Base-by-base conservation (phyloP, 768 basidiomycete species). In the Chalciporus sphaerocephalus region DNA sequence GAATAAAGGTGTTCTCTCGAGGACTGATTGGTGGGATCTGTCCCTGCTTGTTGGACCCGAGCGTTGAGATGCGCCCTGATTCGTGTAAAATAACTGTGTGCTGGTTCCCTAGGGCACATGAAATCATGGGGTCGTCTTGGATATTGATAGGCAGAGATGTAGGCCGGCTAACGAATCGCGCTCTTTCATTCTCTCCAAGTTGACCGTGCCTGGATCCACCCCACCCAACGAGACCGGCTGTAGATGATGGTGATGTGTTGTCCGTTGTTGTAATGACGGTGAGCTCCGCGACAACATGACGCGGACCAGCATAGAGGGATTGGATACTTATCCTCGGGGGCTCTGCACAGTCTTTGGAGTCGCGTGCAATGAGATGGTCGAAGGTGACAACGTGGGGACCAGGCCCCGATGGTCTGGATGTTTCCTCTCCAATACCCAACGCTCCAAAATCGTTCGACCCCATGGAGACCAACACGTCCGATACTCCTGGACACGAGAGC, bases 401-500 rank as follows among this genome's bases (percentile, higher is more conserved):
- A 53, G 20, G 42, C 25, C 24, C 39, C 45, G 24, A 50, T 51
- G 9, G 24, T 38, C 46, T 44, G 28, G 35, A 45, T 32, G 49
- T 44, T 1, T 53, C 49, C 1, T 46, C 49, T 5, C 78, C 85
- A 36, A 76, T 57, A 1, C 91, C 92, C 36, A 92, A 72, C 60
- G 87, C 83, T 2, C 90, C 92, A 56, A 83, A 92, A 59, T 92
- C 92, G 65, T 94, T 76, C 2, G 82, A 75, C 1, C 94, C 94
- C 74, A 93, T 83, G 2, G 92, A 81, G 18, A 95, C 56, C 22
- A 94, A 52, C 3, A 79, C 58, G 52, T 85, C 86, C 38, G 64
- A 58, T 20, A 58, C 57, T 6, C 60, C 69, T 13, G 60, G 52
- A 40, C 55, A 58, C 10, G 76, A 73, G 12, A 91, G 66, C 2